Evolutionary conservation across 2,329 filamentous ascomycete species (phyloP).

Genomic region (Colletotrichum caudatum): DNA sequence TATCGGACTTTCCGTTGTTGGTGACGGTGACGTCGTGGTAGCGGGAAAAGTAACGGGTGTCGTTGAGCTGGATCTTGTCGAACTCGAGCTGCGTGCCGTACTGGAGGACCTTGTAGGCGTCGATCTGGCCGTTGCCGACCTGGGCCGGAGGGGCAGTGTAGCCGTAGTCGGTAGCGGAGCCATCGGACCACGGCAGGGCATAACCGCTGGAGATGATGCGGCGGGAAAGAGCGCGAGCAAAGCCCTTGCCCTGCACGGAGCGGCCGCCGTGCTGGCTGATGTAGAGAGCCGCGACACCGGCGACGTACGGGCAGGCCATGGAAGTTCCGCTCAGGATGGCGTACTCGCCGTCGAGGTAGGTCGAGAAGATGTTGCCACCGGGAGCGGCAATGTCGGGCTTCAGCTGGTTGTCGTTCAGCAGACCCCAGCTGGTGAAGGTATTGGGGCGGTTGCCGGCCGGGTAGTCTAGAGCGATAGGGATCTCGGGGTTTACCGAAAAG

Average conservation of each 20-base stretch:
- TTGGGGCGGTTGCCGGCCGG: constrained; percentile 52
- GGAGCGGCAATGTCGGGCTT: constrained; percentile 59
- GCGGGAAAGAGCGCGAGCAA: constrained; percentile 48
- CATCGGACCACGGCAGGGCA: constrained; percentile 49
- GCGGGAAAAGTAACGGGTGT: constrained; percentile 55
- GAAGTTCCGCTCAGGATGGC: constrained; percentile 60
- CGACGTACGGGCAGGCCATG: constrained; percentile 59
- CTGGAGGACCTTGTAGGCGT: constrained; percentile 57
- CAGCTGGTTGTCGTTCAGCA: constrained; percentile 56
- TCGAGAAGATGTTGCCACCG: constrained; percentile 57
- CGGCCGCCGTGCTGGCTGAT: constrained; percentile 50
- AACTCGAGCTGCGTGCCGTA: constrained; percentile 55
- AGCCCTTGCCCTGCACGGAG: constrained; percentile 48
- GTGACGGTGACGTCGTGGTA: constrained; percentile 49
- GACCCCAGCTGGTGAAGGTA: constrained; percentile 58
- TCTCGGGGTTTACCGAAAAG: constrained; percentile 47
- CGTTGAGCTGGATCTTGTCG: constrained; percentile 58
- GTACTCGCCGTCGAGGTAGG: constrained; percentile 55
- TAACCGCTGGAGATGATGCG: constrained; percentile 52
- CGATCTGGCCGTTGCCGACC: constrained; percentile 57
- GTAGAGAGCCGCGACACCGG: constrained; percentile 53
- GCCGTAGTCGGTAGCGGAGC: constrained; percentile 44
- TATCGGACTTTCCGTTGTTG: constrained; percentile 52
- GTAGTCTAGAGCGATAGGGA: constrained; percentile 44
- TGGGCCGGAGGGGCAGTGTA: constrained; percentile 51